A percentile compares a stretch with the other conserved stretches of the same genome.
Evolutionary conservation across 2,329 filamentous ascomycete genomes (phyloP).

Genomic region (Cercospora brassicicola): DNA sequence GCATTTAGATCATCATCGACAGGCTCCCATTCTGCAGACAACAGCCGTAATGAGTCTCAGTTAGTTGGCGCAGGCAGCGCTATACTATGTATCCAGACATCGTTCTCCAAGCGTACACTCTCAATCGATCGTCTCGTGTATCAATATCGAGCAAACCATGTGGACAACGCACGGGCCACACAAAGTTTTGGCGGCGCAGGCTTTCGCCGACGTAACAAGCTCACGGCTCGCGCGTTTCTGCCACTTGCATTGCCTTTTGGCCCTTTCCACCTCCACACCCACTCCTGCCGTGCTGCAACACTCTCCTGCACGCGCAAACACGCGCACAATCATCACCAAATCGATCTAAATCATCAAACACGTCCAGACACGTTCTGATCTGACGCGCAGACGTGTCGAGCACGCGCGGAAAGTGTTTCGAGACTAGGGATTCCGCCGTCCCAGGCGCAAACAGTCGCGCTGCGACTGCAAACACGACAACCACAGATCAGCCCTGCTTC

Average conservation of each 20-base stretch:
- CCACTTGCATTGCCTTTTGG: slow-evolving; percentile 3
- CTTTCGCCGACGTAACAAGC: slow-evolving; percentile 3
- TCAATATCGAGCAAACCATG: background rate
- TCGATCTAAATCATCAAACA: slow-evolving; percentile 3
- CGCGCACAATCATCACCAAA: slow-evolving; percentile 13
- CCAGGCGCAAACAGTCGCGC: slow-evolving; percentile 21
- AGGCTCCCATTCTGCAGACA: background rate
- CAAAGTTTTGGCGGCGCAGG: background rate
- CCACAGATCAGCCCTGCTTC: background rate
- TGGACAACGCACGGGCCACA: background rate
- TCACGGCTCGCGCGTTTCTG: background rate
- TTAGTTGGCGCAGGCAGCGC: background rate
- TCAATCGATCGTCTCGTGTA: background rate
- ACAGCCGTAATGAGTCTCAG: background rate
- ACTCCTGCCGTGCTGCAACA: slow-evolving; percentile 1
- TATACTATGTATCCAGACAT: background rate
- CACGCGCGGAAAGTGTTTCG: slow-evolving; percentile 17
- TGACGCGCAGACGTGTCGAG: slow-evolving; percentile 9
- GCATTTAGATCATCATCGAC: slow-evolving; percentile 1
- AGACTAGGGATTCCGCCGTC: slow-evolving; percentile 3
- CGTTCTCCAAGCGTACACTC: background rate
- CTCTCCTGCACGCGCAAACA: slow-evolving; percentile 10
- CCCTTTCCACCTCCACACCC: slow-evolving; percentile 1
- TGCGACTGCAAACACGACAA: background rate
- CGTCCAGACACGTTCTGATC: background rate